Evolutionary conservation across 2,329 filamentous ascomycete genomes (phyloP), one percentile per base, ranked within the genome.

Genomic region (Didymella keratinophila): DNA sequence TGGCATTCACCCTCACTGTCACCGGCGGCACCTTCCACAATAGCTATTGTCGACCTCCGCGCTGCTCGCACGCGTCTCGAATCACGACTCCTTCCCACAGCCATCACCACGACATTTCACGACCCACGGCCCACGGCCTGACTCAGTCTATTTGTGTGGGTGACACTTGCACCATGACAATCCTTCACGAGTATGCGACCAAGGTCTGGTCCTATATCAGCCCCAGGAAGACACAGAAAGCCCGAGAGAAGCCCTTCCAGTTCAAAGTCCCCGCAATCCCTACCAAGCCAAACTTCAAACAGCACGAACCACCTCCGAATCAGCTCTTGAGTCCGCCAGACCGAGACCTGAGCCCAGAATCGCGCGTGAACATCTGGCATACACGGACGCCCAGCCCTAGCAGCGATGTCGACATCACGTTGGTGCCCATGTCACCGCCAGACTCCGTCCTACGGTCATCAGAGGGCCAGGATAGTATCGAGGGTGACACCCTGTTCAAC

Each of bases 151-250:
- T 45, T 48, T 37, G 10, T 21, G 39, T 41, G 48, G 16, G 9
- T 11, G 41, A 9, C 9, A 18, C 45, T 25, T 25, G 10, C 57
- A 60, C 27, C 43, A 77, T 77, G 75, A 67, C 70, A 9, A 70
- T 75, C 45, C 60, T 77, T 23, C 64, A 66, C 51, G 57, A 66
- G 41, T 63, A 80, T 7, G 73, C 76, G 9, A 70, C 75, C 47
- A 69, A 68, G 46, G 67, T 81, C 55, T 80, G 78, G 78, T 71
- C 71, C 56, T 79, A 76, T 58, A 69, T 81, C 48, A 79, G 78
- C 50, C 79, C 79, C 11, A 70, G 71, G 45, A 80, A 80, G 65
- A 75, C 75, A 9, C 66, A 72, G 44, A 64, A 74, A 56, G 68
- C 69, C 10, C 72, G 75, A 21, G 67, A 76, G 23, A 75, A 77